These are phyloP conservation scores for Kalanchoe fedtschenkoi DNA, from an alignment of 164 flowering plant species.

Conservation along the genomic window DNA sequence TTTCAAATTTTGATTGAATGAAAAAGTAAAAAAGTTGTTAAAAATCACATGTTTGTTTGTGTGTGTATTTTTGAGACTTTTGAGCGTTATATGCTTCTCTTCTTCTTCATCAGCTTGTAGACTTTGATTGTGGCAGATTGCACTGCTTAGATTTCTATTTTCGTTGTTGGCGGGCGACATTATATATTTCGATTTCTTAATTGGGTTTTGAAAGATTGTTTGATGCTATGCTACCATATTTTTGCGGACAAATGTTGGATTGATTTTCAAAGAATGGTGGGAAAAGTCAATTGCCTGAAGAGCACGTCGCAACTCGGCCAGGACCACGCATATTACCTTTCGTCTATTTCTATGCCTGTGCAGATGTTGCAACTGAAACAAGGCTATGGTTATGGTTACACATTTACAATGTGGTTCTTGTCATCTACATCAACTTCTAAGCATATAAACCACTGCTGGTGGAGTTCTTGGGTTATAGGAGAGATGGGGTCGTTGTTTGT, in stretches of 20 bases:
- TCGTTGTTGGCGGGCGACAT: not conserved
- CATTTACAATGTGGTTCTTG: not conserved
- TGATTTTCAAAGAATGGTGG: not conserved
- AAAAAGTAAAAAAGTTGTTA: not conserved
- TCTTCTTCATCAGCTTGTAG: not conserved
- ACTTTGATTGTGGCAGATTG: not conserved
- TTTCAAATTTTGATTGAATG: not conserved
- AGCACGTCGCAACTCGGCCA: not conserved
- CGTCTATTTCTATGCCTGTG: not conserved
- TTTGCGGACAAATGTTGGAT: not conserved
- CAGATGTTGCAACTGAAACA: not conserved
- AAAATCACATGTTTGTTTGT: not conserved
- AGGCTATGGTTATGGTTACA: not conserved
- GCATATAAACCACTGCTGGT: not conserved
- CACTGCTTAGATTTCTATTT: not conserved
- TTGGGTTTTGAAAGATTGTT: not conserved
- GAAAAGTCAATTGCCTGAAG: constrained; percentile 2
- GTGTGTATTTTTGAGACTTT: not conserved
- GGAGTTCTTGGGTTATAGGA: not conserved
- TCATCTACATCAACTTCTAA: not conserved
- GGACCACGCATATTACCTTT: not conserved
- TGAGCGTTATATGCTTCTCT: not conserved
- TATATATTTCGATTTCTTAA: not conserved
- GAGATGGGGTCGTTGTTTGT: not conserved
- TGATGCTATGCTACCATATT: not conserved